phyloP scores from a whole-genome alignment of 2,329 filamentous ascomycete species.

The Huntiella decipiens region DNA sequence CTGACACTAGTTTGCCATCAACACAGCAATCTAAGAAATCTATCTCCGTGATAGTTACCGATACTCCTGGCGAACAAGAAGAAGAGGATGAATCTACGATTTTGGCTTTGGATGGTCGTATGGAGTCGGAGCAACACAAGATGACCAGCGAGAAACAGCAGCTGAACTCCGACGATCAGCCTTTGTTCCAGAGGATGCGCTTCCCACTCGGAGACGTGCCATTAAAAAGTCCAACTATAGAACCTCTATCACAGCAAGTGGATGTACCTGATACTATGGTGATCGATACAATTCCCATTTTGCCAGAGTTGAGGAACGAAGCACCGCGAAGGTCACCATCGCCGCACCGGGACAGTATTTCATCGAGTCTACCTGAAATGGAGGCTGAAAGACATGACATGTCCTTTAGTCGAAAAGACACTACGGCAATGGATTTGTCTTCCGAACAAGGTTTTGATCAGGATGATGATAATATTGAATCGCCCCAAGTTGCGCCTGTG shows the following conservation, averaged over 20 bases:
- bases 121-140: not conserved
- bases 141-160: not conserved
- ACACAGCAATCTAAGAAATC: not conserved
- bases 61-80: not conserved
- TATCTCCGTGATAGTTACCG: not conserved
- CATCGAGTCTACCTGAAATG: slow-evolving; percentile 4
- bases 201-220: not conserved
- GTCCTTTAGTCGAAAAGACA: not conserved
- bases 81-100: slow-evolving; percentile 1
- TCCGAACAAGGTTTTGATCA: not conserved
- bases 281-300: not conserved
- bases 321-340: too few relatives aligned
- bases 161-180: not conserved
- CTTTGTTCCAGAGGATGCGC: slow-evolving; percentile 4
- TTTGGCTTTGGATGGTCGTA: not conserved
- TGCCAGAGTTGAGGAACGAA: not conserved
- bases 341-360: not conserved
- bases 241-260: not conserved
- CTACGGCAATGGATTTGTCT: not conserved
- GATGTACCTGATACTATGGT: slow-evolving; percentile 10
- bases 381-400: not conserved
- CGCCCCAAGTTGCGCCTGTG: not conserved
- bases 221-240: slow-evolving; percentile 8
- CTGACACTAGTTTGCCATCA: slow-evolving; percentile 7
- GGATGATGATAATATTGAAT: slow-evolving; percentile 1